These are phyloP conservation scores for Trichoderma arundinaceum DNA, from an alignment of 2,329 filamentous ascomycete species.

Conservation along the genomic window DNA sequence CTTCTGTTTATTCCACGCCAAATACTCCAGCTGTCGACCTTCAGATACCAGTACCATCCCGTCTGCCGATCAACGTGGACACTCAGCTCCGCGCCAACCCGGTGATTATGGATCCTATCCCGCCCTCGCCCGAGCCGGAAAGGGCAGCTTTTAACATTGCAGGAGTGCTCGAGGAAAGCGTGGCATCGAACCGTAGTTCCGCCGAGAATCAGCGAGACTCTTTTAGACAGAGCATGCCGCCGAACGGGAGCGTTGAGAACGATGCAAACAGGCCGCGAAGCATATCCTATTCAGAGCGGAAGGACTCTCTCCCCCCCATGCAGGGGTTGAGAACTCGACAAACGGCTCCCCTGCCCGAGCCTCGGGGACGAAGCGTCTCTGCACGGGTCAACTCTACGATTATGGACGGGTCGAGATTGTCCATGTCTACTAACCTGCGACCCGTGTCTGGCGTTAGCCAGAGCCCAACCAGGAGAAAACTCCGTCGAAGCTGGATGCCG, in stretches of 20 bases:
- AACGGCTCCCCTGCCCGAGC: constrained; percentile 45
- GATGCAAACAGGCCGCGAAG: constrained; percentile 41
- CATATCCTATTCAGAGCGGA: constrained; percentile 42
- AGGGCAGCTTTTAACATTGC: constrained; percentile 29
- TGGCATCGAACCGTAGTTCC: not conserved
- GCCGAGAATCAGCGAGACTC: not conserved
- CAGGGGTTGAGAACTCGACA: constrained; percentile 38
- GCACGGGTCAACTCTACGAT: constrained; percentile 49
- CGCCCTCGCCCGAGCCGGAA: constrained; percentile 40
- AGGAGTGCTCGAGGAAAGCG: not conserved
- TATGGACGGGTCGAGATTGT: constrained; percentile 43
- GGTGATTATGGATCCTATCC: constrained; percentile 41
- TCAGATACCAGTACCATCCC: constrained; percentile 33
- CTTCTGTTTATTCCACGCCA: constrained; percentile 22
- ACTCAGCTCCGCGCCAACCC: constrained; percentile 36
- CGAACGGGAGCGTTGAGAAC: not conserved
- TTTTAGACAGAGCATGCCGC: not conserved
- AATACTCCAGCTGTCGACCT: constrained; percentile 24
- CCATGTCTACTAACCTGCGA: constrained; percentile 42
- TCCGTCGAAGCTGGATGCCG: constrained; percentile 61
- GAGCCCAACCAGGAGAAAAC: constrained; percentile 52
- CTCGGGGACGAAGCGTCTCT: constrained; percentile 55
- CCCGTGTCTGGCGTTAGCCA: constrained; percentile 46
- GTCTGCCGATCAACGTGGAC: constrained; percentile 35
- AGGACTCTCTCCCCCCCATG: constrained; percentile 34